Evolutionary conservation across 2,329 filamentous ascomycete species (phyloP).

Genomic region (Colletotrichum karsti): DNA sequence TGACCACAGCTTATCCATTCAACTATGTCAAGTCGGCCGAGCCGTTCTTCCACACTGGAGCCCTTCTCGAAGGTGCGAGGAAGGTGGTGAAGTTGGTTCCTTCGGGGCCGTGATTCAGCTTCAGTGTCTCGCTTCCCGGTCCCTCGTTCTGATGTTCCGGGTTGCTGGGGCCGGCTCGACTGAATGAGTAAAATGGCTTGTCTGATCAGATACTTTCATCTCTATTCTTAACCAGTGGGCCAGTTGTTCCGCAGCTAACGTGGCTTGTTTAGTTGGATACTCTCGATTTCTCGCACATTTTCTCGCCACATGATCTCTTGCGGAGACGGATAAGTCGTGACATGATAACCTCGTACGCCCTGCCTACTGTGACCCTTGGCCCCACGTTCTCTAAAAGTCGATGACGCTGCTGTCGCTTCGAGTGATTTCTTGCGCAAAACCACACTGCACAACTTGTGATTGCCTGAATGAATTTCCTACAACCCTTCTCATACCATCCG

Average conservation of each 20-base stretch:
- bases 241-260: not conserved
- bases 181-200: constrained; percentile 77
- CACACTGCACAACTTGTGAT: too few species aligned
- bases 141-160: constrained; percentile 49
- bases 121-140: constrained; percentile 52
- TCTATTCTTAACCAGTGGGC: not conserved
- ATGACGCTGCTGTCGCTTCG: too few species aligned
- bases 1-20: constrained; percentile 81
- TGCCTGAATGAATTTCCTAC: too few species aligned
- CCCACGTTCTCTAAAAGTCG: too few species aligned
- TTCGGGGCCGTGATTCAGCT: constrained; percentile 64
- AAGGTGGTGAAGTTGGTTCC: constrained; percentile 78
- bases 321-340: too few species aligned
- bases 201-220: constrained; percentile 51
- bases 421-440: too few species aligned
- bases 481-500: too few species aligned
- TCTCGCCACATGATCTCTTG: too few species aligned
- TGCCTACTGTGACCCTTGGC: too few species aligned
- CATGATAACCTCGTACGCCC: too few species aligned
- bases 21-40: constrained; percentile 73
- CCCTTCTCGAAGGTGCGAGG: constrained; percentile 59
- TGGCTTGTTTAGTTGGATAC: not conserved
- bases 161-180: constrained; percentile 62
- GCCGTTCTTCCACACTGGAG: constrained; percentile 79
- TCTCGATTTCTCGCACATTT: too few species aligned